A percentile compares a stretch with the other conserved stretches of the same genome.
These are phyloP conservation scores for Haberlea rhodopensis DNA, from an alignment of 257 asterid species.

Conservation along the genomic window DNA sequence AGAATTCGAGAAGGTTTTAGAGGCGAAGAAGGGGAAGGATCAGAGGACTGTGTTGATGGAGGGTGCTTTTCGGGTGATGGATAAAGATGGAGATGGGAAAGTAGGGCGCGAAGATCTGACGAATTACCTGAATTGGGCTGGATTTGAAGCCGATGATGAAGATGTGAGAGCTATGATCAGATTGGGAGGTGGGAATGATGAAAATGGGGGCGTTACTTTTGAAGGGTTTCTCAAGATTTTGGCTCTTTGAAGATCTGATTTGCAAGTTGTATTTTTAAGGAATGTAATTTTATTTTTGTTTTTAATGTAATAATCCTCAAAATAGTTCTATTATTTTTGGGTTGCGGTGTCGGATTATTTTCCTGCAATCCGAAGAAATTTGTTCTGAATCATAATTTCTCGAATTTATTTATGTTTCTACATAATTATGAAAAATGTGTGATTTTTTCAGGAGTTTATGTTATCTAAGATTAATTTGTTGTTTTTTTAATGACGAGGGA, in stretches of 20 bases:
- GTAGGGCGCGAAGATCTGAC: slow-evolving; percentile 71
- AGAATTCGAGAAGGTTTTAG: slow-evolving; percentile 73
- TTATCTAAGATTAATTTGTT: too few species aligned
- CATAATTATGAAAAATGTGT: too few species aligned
- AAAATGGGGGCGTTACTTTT: slow-evolving; percentile 59
- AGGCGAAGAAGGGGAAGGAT: background rate
- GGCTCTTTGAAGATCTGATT: slow-evolving; percentile 33
- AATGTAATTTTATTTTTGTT: too few species aligned
- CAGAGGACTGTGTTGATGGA: slow-evolving; percentile 44
- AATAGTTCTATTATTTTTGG: too few species aligned
- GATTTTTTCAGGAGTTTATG: too few species aligned
- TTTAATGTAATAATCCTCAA: too few species aligned
- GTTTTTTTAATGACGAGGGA: too few species aligned
- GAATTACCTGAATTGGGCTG: slow-evolving; percentile 59
- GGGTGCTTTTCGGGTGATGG: slow-evolving; percentile 80
- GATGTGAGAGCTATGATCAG: slow-evolving; percentile 80
- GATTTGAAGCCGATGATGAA: slow-evolving; percentile 64
- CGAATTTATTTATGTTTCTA: too few species aligned
- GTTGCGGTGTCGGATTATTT: too few species aligned
- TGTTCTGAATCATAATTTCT: too few species aligned
- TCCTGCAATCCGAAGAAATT: too few species aligned
- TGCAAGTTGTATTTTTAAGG: too few species aligned
- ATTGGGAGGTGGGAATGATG: slow-evolving; percentile 59
- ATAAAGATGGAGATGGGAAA: slow-evolving; percentile 86
- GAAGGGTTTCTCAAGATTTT: slow-evolving; percentile 68